Evolutionary conservation across 768 basidiomycete species (phyloP).

Genomic region (Podaxis sp.): DNA sequence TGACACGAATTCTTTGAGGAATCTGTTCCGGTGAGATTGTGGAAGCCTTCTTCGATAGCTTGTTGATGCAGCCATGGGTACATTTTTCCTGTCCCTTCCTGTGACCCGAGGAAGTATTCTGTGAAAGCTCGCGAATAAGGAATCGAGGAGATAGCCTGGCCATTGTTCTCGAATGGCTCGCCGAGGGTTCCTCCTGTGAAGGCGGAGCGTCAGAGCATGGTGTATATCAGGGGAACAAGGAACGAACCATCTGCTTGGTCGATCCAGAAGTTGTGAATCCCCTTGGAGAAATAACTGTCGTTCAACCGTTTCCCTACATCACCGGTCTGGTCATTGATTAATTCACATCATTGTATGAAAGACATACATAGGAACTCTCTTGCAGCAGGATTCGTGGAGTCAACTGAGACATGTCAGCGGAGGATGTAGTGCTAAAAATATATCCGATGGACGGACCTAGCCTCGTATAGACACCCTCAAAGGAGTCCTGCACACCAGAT

Average conservation of each 20-base stretch:
- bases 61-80: constrained; percentile 35
- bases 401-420: constrained; percentile 17
- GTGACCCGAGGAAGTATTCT: constrained; percentile 32
- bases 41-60: constrained; percentile 30
- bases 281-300: constrained; percentile 31
- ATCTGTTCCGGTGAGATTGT: constrained; percentile 25
- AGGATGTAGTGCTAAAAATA: neutral
- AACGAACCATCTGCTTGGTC: constrained; percentile 31
- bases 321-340: neutral
- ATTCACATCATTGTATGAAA: neutral
- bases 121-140: constrained; percentile 30
- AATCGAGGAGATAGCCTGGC: constrained; percentile 24
- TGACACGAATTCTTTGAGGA: constrained; percentile 21
- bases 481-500: constrained; percentile 30
- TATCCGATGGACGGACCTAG: constrained; percentile 15
- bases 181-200: constrained; percentile 28
- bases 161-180: constrained; percentile 32
- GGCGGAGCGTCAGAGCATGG: neutral
- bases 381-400: constrained; percentile 32
- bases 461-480: constrained; percentile 31
- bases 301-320: constrained; percentile 29
- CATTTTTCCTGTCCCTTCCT: constrained; percentile 31
- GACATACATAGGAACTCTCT: constrained; percentile 30
- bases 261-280: constrained; percentile 34
- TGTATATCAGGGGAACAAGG: neutral